A percentile compares a stretch with the other conserved stretches of the same genome.
phyloP scores from a whole-genome alignment of 2,329 filamentous ascomycete genomes.

The Pyrenochaeta sp. region DNA sequence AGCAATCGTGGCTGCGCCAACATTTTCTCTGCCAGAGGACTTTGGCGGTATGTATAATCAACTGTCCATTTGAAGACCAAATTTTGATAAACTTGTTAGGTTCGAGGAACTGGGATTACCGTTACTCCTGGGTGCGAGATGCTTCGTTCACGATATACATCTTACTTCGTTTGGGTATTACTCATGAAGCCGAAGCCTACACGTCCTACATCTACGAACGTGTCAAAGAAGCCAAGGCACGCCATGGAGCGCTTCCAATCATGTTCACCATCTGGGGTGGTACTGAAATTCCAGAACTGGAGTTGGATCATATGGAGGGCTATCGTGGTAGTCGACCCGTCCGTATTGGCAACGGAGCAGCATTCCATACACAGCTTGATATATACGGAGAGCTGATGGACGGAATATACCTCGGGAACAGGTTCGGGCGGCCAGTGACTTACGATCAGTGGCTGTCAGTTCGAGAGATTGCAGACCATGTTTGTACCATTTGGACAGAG shows the following conservation, averaged over 20 bases:
- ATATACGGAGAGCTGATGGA: constrained; percentile 84
- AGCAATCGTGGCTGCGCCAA: constrained; percentile 77
- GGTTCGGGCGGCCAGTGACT: constrained; percentile 75
- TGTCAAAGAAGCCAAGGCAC: constrained; percentile 66
- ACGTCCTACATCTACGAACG: constrained; percentile 80
- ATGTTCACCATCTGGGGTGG: constrained; percentile 79
- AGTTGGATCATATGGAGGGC: constrained; percentile 74
- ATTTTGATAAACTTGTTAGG: constrained; percentile 47
- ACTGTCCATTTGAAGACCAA: background rate
- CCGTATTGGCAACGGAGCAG: constrained; percentile 78
- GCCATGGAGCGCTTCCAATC: constrained; percentile 72
- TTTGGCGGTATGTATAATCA: constrained; percentile 28
- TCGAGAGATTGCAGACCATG: constrained; percentile 73
- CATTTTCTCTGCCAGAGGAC: constrained; percentile 78
- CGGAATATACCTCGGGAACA: constrained; percentile 79
- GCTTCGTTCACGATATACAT: constrained; percentile 80
- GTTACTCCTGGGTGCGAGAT: constrained; percentile 81
- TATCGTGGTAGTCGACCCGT: constrained; percentile 76
- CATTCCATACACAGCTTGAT: constrained; percentile 78
- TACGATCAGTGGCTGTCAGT: constrained; percentile 80
- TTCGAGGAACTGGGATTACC: constrained; percentile 68
- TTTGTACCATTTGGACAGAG: constrained; percentile 70
- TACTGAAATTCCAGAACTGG: constrained; percentile 75
- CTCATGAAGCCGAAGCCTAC: constrained; percentile 77
- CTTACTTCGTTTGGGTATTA: constrained; percentile 77